Base-by-base conservation (phyloP, 1,284 basidiomycete species). In the Rhodotorula mucilaginosa region DNA sequence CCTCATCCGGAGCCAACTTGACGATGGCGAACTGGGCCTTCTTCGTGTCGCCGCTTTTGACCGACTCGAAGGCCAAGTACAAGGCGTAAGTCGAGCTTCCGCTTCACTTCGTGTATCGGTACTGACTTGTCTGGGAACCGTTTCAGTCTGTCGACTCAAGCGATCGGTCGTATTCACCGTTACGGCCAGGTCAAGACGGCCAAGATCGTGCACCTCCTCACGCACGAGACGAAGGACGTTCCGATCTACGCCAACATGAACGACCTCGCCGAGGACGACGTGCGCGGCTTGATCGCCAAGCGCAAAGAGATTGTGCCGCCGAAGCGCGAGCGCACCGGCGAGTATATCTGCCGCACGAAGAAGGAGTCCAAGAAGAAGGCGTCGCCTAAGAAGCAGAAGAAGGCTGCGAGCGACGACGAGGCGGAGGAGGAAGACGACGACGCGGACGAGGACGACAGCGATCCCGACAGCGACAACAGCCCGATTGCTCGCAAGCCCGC, bases 1-100 rank as follows among this genome's bases (percentile, higher is more conserved):
- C 90, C 71, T 93, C 94, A 3, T 92, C 92, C 63, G 78, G 78
- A 61, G 80, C 80, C 15, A 97, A 97, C 80, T 82, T 97, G 78
- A 97, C 94, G 2, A 89, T 87, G 26, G 94, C 95, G 21, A 97
- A 95, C 82, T 93, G 96, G 78, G 94, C 92, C 49, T 90, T 97
- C 79, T 97, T 97, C 85, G 84, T 97, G 64, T 94, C 92, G 5
- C 94, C 94, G 4, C 84, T 97, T 48, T 88, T 95, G 29, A 87
- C 92, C 26, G 84, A 86, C 46, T 85, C 88, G 76, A 31, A 86
- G 89, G 81, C 90, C 90, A 80, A 90, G 68, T 96, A 95, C 80
- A 86, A 88, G 47, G 90, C 93, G 46, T 89, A 87, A 76, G 91
- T 92, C 26, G 29, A 26, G 52, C 6, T 34, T 5, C 4, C 47